Evolutionary conservation across 2,329 filamentous ascomycete species (phyloP).

Genomic region (Pseudocercospora eumusae): DNA sequence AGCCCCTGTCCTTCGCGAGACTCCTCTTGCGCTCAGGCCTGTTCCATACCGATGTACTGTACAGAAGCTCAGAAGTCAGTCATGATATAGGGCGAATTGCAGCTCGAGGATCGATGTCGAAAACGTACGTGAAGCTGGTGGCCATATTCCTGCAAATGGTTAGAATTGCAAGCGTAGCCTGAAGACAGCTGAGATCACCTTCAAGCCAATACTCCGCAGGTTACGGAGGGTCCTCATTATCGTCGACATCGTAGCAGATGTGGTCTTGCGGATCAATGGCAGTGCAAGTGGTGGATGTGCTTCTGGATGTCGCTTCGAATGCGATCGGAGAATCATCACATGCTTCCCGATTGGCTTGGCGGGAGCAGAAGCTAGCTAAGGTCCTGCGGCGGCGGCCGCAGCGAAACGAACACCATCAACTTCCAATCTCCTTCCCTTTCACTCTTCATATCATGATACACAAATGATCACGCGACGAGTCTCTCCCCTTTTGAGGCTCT

Average conservation of each 20-base stretch:
- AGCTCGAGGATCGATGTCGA: slow-evolving; percentile 24
- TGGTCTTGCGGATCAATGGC: slow-evolving; percentile 21
- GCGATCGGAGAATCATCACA: neutral
- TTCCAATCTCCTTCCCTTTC: neutral
- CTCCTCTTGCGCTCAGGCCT: slow-evolving; percentile 3
- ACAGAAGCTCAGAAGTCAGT: slow-evolving; percentile 22
- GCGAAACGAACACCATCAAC: neutral
- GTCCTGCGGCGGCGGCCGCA: neutral
- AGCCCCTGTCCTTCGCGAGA: slow-evolving; percentile 25
- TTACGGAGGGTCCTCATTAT: slow-evolving; percentile 83
- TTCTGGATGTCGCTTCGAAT: slow-evolving; percentile 1
- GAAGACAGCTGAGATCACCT: slow-evolving; percentile 56
- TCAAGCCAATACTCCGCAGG: slow-evolving; percentile 81
- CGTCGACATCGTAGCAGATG: slow-evolving; percentile 74
- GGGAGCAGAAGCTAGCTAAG: neutral
- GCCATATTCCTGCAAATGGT: slow-evolving; percentile 71
- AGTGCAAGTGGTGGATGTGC: neutral
- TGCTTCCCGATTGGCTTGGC: neutral
- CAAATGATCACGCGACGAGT: slow-evolving; percentile 37
- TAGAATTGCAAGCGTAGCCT: slow-evolving; percentile 28
- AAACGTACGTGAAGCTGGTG: slow-evolving; percentile 84
- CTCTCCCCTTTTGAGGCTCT: slow-evolving; percentile 32
- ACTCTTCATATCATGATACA: slow-evolving; percentile 20
- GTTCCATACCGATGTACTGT: slow-evolving; percentile 42
- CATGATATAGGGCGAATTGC: slow-evolving; percentile 1